Evolutionary conservation across 768 basidiomycete species (phyloP), one percentile per base, ranked within the genome.

Genomic region (Amanita jacksonii): DNA sequence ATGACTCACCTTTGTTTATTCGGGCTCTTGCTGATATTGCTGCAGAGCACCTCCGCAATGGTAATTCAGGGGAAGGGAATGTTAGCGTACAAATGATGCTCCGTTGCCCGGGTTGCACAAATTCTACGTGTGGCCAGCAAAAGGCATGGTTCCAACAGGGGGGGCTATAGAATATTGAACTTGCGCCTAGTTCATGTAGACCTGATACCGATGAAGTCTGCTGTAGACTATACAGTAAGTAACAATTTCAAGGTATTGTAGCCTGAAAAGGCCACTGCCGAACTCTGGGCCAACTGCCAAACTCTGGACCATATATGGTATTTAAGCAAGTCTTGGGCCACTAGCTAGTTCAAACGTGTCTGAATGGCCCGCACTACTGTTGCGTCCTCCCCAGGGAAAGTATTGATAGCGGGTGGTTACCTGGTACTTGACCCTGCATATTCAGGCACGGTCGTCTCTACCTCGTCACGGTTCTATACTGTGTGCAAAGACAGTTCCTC

Each of bases 1-100:
- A 99, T 61, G 91, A 84, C 50, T 94, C 90, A 7, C 94, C 96
- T 0, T 88, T 93, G 43, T 98, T 99, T 62, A 85, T 96, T 53
- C 81, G 89, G 15, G 94, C 92, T 8, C 67, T 98, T 22, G 94
- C 96, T 10, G 94, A 99, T 62, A 84, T 99, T 47, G 81, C 80
- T 20, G 71, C 81, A 19, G 68, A 75, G 39, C 96, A 99, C 62
- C 67, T 98, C 51, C 72, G 69, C 40, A 76, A 79, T 30, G 78
- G 75, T 54, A 61, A 63, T 12, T 49, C 67, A 2, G 82, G 84
- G 9, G 71, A 68, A 50, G 78, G 78, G 4, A 78, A 80, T 9
- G 76, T 78, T 31, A 87, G 85, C 52, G 66, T 77, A 23, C 94
- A 97, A 66, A 65, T 97, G 62, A 70, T 70, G 13, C 72, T 99